Evolutionary conservation across 192 early-diverging fungal species (phyloP).

Genomic region (Coemansia sp.): DNA sequence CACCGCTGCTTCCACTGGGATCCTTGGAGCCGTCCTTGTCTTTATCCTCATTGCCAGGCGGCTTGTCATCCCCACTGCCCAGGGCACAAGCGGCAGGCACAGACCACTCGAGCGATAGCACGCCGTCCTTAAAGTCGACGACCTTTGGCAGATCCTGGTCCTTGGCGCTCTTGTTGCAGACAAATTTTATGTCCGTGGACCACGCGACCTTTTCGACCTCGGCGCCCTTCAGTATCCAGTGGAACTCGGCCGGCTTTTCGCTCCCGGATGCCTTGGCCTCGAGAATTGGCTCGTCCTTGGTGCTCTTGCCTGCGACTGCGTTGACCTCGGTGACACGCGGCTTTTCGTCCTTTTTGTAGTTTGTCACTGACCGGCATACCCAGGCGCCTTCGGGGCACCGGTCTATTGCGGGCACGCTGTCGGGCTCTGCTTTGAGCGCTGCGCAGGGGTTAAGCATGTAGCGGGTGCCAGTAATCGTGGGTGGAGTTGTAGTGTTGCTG

Average conservation of each 20-base stretch:
- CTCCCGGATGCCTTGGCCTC: constrained; percentile 27
- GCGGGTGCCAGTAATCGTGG: constrained; percentile 30
- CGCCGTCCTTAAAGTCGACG: constrained; percentile 20
- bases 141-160: constrained; percentile 33
- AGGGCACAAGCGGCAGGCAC: constrained; percentile 46
- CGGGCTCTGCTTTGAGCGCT: constrained; percentile 18
- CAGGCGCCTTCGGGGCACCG: constrained; percentile 41
- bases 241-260: constrained; percentile 29
- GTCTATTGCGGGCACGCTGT: constrained; percentile 36
- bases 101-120: constrained; percentile 48
- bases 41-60: constrained; percentile 14
- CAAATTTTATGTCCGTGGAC: constrained; percentile 42
- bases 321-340: constrained; percentile 38
- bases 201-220: constrained; percentile 25
- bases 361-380: constrained; percentile 41
- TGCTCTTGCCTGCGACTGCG: constrained; percentile 24
- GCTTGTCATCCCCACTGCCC: constrained; percentile 4
- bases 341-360: constrained; percentile 37
- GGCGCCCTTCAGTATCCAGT: constrained; percentile 47
- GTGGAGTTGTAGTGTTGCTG: constrained; percentile 40
- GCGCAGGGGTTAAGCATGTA: constrained; percentile 50
- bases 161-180: constrained; percentile 34
- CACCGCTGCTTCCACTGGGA: constrained; percentile 3
- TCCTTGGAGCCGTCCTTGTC: constrained; percentile 9
- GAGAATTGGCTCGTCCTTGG: constrained; percentile 15